Base-by-base conservation (phyloP, 345 rosid species). In the Populus deltoides region DNA sequence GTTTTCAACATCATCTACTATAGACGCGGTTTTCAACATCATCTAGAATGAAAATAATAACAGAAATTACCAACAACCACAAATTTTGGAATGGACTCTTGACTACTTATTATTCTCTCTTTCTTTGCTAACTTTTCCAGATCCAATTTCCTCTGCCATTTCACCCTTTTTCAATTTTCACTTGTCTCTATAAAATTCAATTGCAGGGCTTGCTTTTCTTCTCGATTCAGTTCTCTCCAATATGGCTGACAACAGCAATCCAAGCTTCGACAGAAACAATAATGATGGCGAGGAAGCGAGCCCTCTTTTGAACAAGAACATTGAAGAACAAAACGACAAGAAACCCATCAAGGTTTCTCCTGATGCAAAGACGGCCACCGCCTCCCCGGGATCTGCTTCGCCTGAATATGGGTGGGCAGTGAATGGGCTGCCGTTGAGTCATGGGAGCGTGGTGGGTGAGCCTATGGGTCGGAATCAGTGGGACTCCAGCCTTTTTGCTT, bases 391-490 rank as follows among this genome's bases (percentile, higher is more conserved):
- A 66, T 76, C 78, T 27, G 90, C 59, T 22, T 12, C 4, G 57
- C 41, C 59, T 29, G 71, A 68, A 27, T 83, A 77, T 84, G 90
- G 90, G 0, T 93, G 98, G 98, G 90, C 96, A 66, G 94, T 94
- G 6, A 82, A 93, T 78, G 99, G 99, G 66, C 70, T 92, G 77
- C 97, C 97, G 35, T 72, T 95, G 86, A 81, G 81, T 31, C 90
- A 84, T 75, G 92, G 91, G n/a, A 90, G 90, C 86, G 94, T 90
- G 73, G 84, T 94, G n/a, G 98, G 98, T 8, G 98, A 94, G 84
- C 96, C 96, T 8, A 82, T 92, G 86, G 89, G 82, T 8, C 88
- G 99, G 76, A 73, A 82, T 33, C 97, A 83, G 74, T 93, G 99
- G 99, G 82, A 84, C 78, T 92, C 99, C 17, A 36, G 90, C 84